phyloP scores from a whole-genome alignment of 352 stramenopile species.

The Phytopythium helicoides region DNA sequence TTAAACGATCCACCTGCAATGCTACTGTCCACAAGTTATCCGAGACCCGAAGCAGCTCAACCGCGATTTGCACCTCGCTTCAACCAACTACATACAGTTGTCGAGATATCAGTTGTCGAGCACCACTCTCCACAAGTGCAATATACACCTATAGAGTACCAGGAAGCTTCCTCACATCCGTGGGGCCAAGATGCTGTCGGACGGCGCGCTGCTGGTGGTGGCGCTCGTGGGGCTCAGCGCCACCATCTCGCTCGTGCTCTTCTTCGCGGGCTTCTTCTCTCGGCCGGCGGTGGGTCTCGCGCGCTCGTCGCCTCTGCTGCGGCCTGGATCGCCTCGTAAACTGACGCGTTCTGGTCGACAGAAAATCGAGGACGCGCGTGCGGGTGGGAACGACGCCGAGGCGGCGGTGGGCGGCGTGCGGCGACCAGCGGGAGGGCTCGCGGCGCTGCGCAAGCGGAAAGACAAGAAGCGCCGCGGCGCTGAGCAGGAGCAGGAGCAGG shows the following conservation, averaged over 20 bases:
- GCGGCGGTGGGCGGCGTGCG: conserved; percentile 36
- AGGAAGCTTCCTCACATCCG: too few relatives aligned
- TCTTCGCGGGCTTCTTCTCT: conserved; percentile 64
- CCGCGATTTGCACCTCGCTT: too few relatives aligned
- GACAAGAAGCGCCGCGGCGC: conserved; percentile 46
- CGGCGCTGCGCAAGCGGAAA: conserved; percentile 62
- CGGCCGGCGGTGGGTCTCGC: conserved; percentile 24
- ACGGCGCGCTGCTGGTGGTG: conserved; percentile 51
- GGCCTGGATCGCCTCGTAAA: conserved; percentile 4
- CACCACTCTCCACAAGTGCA: too few relatives aligned
- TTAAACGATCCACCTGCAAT: too few relatives aligned
- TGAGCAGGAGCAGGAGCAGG: conserved; percentile 15
- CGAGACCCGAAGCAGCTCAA: too few relatives aligned
- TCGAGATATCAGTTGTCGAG: too few relatives aligned
- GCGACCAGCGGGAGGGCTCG: conserved; percentile 38
- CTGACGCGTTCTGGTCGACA: conserved; percentile 5
- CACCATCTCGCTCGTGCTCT: conserved; percentile 58
- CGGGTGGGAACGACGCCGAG: conserved; percentile 19
- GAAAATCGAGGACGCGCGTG: conserved; percentile 30
- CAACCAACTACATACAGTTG: too few relatives aligned
- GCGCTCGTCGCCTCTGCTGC: background rate
- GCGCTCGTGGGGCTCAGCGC: conserved; percentile 45
- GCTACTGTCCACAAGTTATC: too few relatives aligned
- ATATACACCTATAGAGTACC: too few relatives aligned
- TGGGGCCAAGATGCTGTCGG: conserved; percentile 55